Evolutionary conservation across 305 asterid genomes (phyloP).

Genomic region (Fraxinus sp.): DNA sequence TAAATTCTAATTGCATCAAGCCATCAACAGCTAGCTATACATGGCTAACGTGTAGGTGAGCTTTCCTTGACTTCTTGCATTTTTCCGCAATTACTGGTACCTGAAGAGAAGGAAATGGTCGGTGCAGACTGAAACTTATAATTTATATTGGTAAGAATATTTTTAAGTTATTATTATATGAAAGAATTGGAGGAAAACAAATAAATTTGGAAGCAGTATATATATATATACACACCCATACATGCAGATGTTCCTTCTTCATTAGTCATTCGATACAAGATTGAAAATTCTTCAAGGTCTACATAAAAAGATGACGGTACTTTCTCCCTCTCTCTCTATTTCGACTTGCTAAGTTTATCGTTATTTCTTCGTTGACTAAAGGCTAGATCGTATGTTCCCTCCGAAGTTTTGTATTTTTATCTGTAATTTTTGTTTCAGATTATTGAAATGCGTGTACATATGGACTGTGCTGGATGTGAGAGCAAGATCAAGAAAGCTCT

Average conservation of each 20-base stretch:
- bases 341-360: background rate
- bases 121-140: constrained; percentile 19
- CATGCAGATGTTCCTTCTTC: background rate
- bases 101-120: constrained; percentile 35
- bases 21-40: background rate
- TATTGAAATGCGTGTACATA: constrained; percentile 74
- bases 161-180: background rate
- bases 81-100: background rate
- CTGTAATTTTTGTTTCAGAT: constrained; percentile 33
- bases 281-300: constrained; percentile 13
- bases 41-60: background rate
- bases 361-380: background rate
- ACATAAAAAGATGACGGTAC: constrained; percentile 29
- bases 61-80: background rate
- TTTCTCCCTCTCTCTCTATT: background rate
- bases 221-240: background rate
- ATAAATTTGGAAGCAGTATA: background rate
- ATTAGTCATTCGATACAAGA: background rate
- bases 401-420: background rate
- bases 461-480: constrained; percentile 78
- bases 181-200: background rate
- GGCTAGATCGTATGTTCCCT: background rate
- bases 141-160: background rate
- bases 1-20: background rate
- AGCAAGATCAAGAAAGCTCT: constrained; percentile 64